Base-by-base conservation (phyloP, 2,329 filamentous ascomycete genomes). In the Lecanicillium sp. region DNA sequence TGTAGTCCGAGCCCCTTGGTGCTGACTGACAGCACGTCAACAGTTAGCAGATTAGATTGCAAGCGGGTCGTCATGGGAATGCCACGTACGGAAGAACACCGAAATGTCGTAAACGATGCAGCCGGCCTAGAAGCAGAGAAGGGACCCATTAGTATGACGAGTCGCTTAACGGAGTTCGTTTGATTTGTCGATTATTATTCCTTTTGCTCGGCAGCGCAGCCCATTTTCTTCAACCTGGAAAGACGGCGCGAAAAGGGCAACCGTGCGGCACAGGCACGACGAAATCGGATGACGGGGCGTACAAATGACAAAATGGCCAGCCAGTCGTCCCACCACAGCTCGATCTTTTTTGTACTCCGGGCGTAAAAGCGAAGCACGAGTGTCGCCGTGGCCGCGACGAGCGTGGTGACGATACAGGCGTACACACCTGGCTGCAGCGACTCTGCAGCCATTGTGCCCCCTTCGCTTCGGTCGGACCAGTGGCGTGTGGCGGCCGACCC, bases 271-370 rank as follows among this genome's bases (percentile, higher is more conserved):
- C 8, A 15, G 15, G 5, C 7, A 5, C 32, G 29, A 38, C 15
- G 14, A n/a, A 4, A 37, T 11, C 33, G 5, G 6, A 9, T 5
- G 9, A 21, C 20, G 3, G 17, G 37, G 11, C 49, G 23, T 40
- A 53, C 51, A 29, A 47, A 44, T 8, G 51, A 48, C 30, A 51
- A 26, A 2, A 51, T 27, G 4, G 51, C 51, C 12, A 53, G 43
- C 29, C 44, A 50, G 38, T 53, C 51, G 26, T 53, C 51, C 49
- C 50, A 52, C 49, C 50, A 53, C 7, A 50, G 29, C 11, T 8
- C 26, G 26, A 48, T 21, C 17, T 35, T 38, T 19, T 50, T 53
- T 9, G 50, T 30, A 6, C 23, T 40, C 12, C 51, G 45, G 11
- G 51, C 51, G 29, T 53, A 51, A 24, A 51, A 51, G 15, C 51